Conservation (phyloP, 176 grass and related monocot genomes). For the Oryza nivara region DNA sequence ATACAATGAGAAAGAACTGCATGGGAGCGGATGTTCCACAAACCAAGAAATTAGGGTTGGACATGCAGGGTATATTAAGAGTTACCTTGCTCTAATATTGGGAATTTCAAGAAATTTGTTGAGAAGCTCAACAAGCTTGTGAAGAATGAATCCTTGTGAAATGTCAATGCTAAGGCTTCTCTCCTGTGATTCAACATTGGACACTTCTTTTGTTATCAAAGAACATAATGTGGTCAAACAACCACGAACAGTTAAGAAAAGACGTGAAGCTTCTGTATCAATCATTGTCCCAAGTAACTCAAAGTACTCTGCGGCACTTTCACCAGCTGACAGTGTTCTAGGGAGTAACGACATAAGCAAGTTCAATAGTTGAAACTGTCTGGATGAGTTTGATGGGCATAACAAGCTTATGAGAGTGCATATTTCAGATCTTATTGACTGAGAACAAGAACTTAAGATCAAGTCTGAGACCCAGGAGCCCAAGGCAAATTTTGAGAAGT, state of each 20-base stretch:
- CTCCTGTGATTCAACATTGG: conserved; percentile 92
- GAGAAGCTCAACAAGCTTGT: conserved; percentile 92
- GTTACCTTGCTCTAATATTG: conserved; percentile 91
- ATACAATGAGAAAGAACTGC: neutral
- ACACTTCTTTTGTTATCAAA: conserved; percentile 87
- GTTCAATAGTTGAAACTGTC: conserved; percentile 90
- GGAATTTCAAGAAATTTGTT: conserved; percentile 97
- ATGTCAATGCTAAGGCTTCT: conserved; percentile 92
- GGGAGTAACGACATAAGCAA: conserved; percentile 87
- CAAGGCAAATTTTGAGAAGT: conserved; percentile 91
- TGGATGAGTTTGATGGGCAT: conserved; percentile 78
- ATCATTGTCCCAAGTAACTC: conserved; percentile 91
- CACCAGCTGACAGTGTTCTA: conserved; percentile 74
- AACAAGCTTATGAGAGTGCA: conserved; percentile 87
- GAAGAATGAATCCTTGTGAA: conserved; percentile 96
- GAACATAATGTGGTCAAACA: conserved; percentile 76
- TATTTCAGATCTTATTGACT: conserved; percentile 96
- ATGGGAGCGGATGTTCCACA: conserved; percentile 6
- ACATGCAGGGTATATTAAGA: neutral
- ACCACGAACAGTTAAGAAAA: conserved; percentile 88
- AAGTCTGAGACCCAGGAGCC: conserved; percentile 94
- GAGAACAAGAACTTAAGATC: conserved; percentile 98
- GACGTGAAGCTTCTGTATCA: conserved; percentile 73
- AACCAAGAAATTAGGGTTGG: conserved; percentile 15
- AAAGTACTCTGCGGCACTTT: conserved; percentile 94